Base-by-base conservation (phyloP, 371 early-diverging fungal species). In the Mucor lusitanicus region DNA sequence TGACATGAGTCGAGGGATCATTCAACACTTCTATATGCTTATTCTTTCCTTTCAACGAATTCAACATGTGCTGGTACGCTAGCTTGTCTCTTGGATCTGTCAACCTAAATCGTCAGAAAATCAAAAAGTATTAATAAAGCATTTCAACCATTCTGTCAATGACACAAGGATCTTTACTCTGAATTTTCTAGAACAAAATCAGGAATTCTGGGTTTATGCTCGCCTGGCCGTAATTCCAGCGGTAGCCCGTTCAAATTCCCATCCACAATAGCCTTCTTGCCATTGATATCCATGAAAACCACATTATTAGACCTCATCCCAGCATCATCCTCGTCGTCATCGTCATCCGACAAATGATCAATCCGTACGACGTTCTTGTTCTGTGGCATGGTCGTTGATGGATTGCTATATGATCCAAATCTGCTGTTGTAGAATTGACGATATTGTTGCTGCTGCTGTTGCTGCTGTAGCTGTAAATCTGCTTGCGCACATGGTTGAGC, bases 121-220 rank as follows among this genome's bases (percentile, higher is more conserved):
- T 40, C 7, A 17, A 28, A 32, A 33, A 33, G 33, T 4, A 50
- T 30, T 23, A 3, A 19, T 50, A 53, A 30, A 6, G 28, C 19
- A 58, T 30, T 33, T 21, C 12, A 12, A 55, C 19, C 25, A 23
- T 28, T 19, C 11, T n/a, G 25, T 53, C 30, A 30, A 23, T 60
- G 17, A 32, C 8, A 30, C 30, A 30, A 30, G 37, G 37, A 28
- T 21, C 8, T 30, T 42, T 60, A 69, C 65, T 39, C 66, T 40
- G 68, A 33, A 35, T 61, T 56, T 23, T 59, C 35, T 8, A 73
- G 56, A 9, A 73, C 70, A 59, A 73, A 73, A 17, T 67, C 61
- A 30, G 74, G 74, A 42, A 73, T 69, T 46, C 65, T 63, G 4
- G 67, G 70, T 54, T 66, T 69, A 37, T 28, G 37, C 17, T 73